Conservation (phyloP, 2,329 filamentous ascomycete species). For the Aspergillus transmontanensis region DNA sequence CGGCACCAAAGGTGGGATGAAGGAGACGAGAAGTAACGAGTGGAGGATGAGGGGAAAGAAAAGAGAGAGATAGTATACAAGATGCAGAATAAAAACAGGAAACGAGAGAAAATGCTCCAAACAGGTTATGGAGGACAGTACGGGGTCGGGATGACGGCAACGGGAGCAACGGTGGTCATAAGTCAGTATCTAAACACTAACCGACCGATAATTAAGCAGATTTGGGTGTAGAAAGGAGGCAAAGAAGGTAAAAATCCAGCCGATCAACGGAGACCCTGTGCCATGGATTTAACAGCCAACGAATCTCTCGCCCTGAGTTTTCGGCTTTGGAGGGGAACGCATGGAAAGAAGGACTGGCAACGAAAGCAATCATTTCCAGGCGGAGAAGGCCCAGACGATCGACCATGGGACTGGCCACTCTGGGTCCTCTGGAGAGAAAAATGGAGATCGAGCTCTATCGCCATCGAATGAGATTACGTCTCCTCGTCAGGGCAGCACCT, state of each 20-base stretch:
- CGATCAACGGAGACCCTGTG: slow-evolving; percentile 12
- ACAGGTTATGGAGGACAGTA: slow-evolving; percentile 7
- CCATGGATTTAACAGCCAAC: slow-evolving; percentile 4
- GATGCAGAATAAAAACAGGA: slow-evolving; percentile 8
- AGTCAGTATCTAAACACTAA: background rate
- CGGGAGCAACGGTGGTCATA: slow-evolving; percentile 1
- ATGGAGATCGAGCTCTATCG: slow-evolving; percentile 2
- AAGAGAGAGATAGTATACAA: background rate
- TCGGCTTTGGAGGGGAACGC: background rate
- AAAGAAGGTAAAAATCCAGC: slow-evolving; percentile 1
- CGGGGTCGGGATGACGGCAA: slow-evolving; percentile 8
- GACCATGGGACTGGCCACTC: slow-evolving; percentile 12
- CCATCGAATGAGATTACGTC: slow-evolving; percentile 2
- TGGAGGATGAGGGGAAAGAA: slow-evolving; percentile 4
- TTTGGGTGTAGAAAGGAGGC: slow-evolving; percentile 11
- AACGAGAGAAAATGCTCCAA: slow-evolving; percentile 6
- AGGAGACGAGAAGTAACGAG: slow-evolving; percentile 1
- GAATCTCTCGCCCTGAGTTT: slow-evolving; percentile 5
- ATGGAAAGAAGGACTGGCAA: background rate
- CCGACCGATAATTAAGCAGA: slow-evolving; percentile 6
- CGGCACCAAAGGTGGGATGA: slow-evolving; percentile 3
- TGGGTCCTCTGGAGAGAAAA: slow-evolving; percentile 8
- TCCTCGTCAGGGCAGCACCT: slow-evolving; percentile 3
- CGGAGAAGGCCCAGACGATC: slow-evolving; percentile 10
- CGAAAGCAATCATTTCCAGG: slow-evolving; percentile 8